A percentile compares a stretch with the other conserved stretches of the same genome.
Conservation (phyloP, 2,329 filamentous ascomycete genomes). For the Colletotrichum falcatum region DNA sequence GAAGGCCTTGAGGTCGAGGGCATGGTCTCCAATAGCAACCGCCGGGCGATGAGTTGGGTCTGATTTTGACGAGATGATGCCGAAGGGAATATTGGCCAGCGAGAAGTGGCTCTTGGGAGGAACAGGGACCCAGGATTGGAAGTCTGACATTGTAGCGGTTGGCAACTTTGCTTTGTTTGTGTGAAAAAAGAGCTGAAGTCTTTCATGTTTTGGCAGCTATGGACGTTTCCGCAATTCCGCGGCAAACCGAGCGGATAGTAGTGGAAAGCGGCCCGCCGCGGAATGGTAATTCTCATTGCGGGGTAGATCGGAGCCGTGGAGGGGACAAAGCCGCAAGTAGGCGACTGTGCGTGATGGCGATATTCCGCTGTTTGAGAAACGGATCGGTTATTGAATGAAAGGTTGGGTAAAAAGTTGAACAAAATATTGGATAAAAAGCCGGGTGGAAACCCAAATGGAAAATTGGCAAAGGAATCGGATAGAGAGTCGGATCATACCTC, state of each 20-base stretch:
- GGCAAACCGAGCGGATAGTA: conserved; percentile 41
- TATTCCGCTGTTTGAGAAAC: neutral
- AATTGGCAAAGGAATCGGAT: too few species aligned
- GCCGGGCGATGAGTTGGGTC: conserved; percentile 71
- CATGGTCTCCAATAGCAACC: conserved; percentile 78
- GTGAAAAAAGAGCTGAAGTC: conserved; percentile 3
- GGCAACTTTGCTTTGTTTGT: neutral
- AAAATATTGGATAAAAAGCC: too few species aligned
- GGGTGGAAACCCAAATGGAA: too few species aligned
- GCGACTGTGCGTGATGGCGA: neutral
- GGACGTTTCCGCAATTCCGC: conserved; percentile 39
- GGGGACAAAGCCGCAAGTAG: conserved; percentile 37
- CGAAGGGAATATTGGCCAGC: conserved; percentile 84
- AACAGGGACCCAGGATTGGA: conserved; percentile 48
- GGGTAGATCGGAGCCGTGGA: conserved; percentile 34
- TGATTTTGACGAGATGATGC: conserved; percentile 76
- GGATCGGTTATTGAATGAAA: too few species aligned
- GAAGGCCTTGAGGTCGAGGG: conserved; percentile 76
- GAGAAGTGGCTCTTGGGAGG: conserved; percentile 69
- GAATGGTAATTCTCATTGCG: conserved; percentile 28
- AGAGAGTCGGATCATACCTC: too few species aligned
- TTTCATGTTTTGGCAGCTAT: conserved; percentile 24
- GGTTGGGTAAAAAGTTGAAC: too few species aligned
- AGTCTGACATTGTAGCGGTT: conserved; percentile 19
- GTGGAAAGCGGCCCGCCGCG: conserved; percentile 31